Percentiles rank a stretch among this genome's conserved stretches.
Conservation (phyloP, 345 rosid species). For the Arabidopsis suecica region DNA sequence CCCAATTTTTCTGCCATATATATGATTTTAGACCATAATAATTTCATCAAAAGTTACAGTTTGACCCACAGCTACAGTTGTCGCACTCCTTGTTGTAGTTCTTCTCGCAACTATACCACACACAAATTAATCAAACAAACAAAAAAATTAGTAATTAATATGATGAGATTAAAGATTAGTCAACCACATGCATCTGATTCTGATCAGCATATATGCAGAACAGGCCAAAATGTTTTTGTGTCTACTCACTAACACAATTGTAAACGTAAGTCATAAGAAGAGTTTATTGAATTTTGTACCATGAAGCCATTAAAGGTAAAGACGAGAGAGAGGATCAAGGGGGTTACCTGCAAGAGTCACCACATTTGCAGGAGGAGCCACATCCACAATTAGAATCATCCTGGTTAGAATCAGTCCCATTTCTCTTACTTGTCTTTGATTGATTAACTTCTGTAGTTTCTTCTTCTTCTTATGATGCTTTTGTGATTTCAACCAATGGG, state of each 20-base stretch:
- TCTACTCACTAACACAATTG: no score
- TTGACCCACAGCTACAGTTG: constrained; percentile 65
- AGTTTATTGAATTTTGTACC: no score
- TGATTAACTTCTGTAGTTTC: neutral
- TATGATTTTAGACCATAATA: neutral
- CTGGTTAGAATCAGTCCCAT: constrained; percentile 42
- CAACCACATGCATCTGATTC: no score
- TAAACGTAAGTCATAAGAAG: no score
- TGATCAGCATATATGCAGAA: no score
- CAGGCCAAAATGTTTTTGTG: no score
- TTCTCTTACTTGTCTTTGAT: constrained; percentile 36
- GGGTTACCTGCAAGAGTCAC: constrained; percentile 49
- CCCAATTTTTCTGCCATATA: constrained; percentile 1
- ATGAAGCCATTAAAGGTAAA: neutral
- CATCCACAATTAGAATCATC: constrained; percentile 39
- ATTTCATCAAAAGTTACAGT: constrained; percentile 49
- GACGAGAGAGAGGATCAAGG: neutral
- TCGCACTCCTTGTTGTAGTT: constrained; percentile 47
- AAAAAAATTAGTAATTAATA: neutral
- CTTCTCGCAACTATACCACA: constrained; percentile 46
- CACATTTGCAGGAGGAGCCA: constrained; percentile 52
- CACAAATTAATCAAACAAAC: no score
- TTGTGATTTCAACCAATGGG: constrained; percentile 25
- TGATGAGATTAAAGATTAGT: neutral
- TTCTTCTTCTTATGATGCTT: constrained; percentile 17